Conservation (phyloP, 768 basidiomycete genomes). For the Filobasidium wieringae region DNA sequence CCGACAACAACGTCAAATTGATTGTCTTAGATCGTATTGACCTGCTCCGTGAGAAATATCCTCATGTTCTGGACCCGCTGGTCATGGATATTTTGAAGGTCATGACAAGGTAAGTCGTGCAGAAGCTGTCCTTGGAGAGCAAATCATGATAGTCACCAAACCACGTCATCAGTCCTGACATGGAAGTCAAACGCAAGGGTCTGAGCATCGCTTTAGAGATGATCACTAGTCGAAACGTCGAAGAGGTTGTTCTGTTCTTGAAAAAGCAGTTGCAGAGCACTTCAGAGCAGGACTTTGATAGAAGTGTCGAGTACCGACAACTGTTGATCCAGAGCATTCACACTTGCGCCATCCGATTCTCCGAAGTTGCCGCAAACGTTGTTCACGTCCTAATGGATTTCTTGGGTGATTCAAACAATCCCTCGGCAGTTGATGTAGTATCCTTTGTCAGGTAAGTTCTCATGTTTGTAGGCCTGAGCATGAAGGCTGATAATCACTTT, state of each 20-base stretch:
- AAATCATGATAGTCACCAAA: not conserved
- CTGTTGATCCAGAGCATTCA: constrained; percentile 95
- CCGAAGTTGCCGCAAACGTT: constrained; percentile 89
- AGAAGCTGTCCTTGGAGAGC: not conserved
- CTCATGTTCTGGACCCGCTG: constrained; percentile 67
- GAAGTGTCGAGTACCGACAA: constrained; percentile 92
- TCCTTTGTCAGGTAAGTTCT: constrained; percentile 53
- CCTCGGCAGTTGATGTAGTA: constrained; percentile 89
- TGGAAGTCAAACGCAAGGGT: constrained; percentile 91
- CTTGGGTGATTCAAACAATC: constrained; percentile 84
- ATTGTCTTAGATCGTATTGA: constrained; percentile 91
- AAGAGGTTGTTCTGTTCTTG: constrained; percentile 88
- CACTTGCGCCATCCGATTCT: constrained; percentile 88
- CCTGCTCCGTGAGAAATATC: constrained; percentile 66
- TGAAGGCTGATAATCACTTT: not conserved
- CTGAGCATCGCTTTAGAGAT: constrained; percentile 79
- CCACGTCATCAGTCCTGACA: constrained; percentile 56
- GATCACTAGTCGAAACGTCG: constrained; percentile 87
- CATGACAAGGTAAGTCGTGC: constrained; percentile 53
- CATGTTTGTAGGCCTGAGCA: not conserved
- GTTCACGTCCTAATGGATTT: constrained; percentile 54
- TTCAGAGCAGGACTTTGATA: constrained; percentile 82
- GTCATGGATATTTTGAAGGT: constrained; percentile 95
- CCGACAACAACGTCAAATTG: constrained; percentile 97
- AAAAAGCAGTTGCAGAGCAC: constrained; percentile 97